These are phyloP conservation scores for Ophiostoma sp. DNA, from an alignment of 2,329 filamentous ascomycete species.

Conservation along the genomic window DNA sequence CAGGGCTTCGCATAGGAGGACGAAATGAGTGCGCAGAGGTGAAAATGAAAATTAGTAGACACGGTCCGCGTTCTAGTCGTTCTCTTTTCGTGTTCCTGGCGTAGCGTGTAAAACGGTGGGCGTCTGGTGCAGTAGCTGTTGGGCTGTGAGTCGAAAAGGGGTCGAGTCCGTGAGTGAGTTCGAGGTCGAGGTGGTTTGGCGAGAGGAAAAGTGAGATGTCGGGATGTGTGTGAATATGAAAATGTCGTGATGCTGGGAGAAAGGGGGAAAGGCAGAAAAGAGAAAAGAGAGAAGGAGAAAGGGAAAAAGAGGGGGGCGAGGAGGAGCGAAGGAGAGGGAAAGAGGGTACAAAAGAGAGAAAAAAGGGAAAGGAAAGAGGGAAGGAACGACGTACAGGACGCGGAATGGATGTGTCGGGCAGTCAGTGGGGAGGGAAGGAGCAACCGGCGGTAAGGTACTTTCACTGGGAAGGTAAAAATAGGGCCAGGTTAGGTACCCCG, in stretches of 20 bases:
- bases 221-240: not conserved
- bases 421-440: conserved; percentile 23
- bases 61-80: conserved; percentile 12
- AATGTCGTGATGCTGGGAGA: conserved; percentile 10
- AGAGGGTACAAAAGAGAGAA: conserved; percentile 12
- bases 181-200: not conserved
- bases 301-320: not conserved
- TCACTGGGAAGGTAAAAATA: conserved; percentile 15
- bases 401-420: conserved; percentile 24
- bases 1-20: conserved; percentile 1
- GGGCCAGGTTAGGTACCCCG: conserved; percentile 13
- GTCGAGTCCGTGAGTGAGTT: not conserved
- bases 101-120: not conserved
- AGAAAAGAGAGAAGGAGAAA: conserved; percentile 17
- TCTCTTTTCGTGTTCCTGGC: conserved; percentile 10
- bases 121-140: not conserved
- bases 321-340: not conserved
- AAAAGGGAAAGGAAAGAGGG: conserved; percentile 14
- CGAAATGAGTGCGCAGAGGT: not conserved
- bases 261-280: conserved; percentile 16
- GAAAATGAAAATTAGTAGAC: not conserved
- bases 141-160: not conserved
- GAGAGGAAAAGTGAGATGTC: not conserved
- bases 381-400: conserved; percentile 23
- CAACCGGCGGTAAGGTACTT: conserved; percentile 10